Base-by-base conservation (phyloP, 345 rosid genomes). In the Aegle marmelos region DNA sequence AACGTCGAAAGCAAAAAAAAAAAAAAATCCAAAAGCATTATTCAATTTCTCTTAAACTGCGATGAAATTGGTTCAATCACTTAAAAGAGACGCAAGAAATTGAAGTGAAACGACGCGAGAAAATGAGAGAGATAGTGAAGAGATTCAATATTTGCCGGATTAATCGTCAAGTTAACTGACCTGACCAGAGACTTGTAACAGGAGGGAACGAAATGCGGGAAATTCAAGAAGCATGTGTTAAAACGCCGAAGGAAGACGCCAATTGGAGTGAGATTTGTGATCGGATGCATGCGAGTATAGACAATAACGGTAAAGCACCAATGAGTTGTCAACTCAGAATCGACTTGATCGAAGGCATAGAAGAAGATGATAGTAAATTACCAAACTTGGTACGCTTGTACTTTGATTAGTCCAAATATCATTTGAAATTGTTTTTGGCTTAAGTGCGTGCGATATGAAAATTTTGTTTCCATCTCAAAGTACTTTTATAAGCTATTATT, bases 191-290 rank as follows among this genome's bases (percentile, higher is more conserved):
- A 75, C 34, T n/a, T 16, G 7, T n/a, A 13, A 50, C 71, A 50
- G 5, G 71, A 48, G 53, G 48, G 50, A 62, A 33, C 27, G 54
- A 56, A 56, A 68, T 53, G 60, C 77, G 67, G 65, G 58, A 68
- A 58, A 70, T 70, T 78, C 59, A 45, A 45, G 57, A 63, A 16
- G 61, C 9, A 16, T 3, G 24, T 30, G 48, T n/a, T 13, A 1
- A 63, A 30, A 8, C 3, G 21, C 4, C 7, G 21, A 22, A 0
- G 14, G 4, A 30, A 61, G 64, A 64, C 28, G 77, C 39, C 24
- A 22, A 24, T 16, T 41, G 48, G 48, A 41, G 9, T 6, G 22
- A 41, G 54, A 60, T 27, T 17, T 9, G 3, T 5, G 39, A 31
- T 63, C 68, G 7, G 22, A 24, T 25, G 41, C 22, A 27, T 9